A percentile compares a stretch with the other conserved stretches of the same genome.
These are phyloP conservation scores for Fusarium xyrophilum DNA, from an alignment of 2,329 filamentous ascomycete genomes.

Conservation along the genomic window DNA sequence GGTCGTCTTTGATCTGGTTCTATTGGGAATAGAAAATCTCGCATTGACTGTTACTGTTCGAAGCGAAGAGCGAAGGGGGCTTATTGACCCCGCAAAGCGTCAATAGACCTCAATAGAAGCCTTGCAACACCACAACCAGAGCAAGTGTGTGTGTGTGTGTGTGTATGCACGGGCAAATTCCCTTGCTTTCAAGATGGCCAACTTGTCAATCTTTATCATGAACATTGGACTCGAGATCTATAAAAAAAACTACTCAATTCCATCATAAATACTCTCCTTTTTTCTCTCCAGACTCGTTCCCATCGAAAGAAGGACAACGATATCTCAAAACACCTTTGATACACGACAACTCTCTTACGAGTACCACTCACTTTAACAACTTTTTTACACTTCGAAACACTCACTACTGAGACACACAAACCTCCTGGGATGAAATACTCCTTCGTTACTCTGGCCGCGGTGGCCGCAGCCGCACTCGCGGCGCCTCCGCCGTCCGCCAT, in stretches of 20 bases:
- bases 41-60: constrained; percentile 3
- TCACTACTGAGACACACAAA: constrained; percentile 10
- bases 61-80: constrained; percentile 5
- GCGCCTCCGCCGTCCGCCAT: not conserved
- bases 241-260: constrained; percentile 31
- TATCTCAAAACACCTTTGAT: constrained; percentile 26
- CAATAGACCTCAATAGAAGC: constrained; percentile 32
- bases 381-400: constrained; percentile 3
- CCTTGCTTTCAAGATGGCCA: not conserved
- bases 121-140: constrained; percentile 3
- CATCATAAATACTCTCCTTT: constrained; percentile 8
- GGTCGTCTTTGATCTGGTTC: not conserved
- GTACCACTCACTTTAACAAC: constrained; percentile 17
- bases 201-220: not conserved
- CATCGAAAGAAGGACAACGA: constrained; percentile 34
- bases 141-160: constrained; percentile 3
- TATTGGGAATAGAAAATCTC: constrained; percentile 1
- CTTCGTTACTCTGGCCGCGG: constrained; percentile 36
- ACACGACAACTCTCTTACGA: constrained; percentile 33
- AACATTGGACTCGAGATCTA: constrained; percentile 19
- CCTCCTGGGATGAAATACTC: constrained; percentile 41
- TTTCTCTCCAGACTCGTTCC: constrained; percentile 35
- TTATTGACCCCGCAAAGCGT: constrained; percentile 28
- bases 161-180: not conserved
- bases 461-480: constrained; percentile 27